A percentile compares a stretch with the other conserved stretches of the same genome.
Evolutionary conservation across 1,139 yeast species (phyloP).

Genomic region (Candida sp.): DNA sequence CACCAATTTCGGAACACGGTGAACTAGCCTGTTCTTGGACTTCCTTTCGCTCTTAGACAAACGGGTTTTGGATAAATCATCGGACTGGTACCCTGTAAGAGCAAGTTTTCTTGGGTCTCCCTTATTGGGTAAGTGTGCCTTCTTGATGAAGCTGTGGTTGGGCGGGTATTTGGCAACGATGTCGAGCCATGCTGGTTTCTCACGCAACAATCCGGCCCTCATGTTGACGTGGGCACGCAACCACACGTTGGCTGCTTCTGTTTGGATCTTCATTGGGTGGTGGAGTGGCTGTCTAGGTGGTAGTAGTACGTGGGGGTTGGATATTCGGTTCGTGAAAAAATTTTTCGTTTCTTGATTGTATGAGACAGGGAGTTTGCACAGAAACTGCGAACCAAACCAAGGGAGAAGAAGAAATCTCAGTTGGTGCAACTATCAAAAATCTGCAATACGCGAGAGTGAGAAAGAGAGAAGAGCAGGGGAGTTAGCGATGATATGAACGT

Average conservation of each 20-base stretch:
- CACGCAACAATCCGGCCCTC: conserved; percentile 62
- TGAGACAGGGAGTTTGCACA: too few species aligned
- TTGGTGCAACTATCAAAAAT: too few species aligned
- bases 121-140: conserved; percentile 33
- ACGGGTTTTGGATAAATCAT: too few species aligned
- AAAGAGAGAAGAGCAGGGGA: background rate
- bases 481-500: conserved; percentile 10
- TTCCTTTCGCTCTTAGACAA: conserved; percentile 25
- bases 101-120: conserved; percentile 12
- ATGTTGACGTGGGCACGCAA: conserved; percentile 79
- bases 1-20: conserved; percentile 63
- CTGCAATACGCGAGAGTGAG: too few species aligned
- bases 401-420: too few species aligned
- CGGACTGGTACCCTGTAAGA: too few species aligned
- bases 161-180: conserved; percentile 87
- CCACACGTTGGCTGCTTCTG: conserved; percentile 70
- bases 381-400: too few species aligned
- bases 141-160: conserved; percentile 58
- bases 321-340: conserved; percentile 1
- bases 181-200: conserved; percentile 87
- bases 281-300: too few species aligned
- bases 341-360: conserved; percentile 8
- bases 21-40: conserved; percentile 36
- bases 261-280: conserved; percentile 80
- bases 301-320: too few species aligned